phyloP scores from a whole-genome alignment of 352 stramenopile species.

The Detonula confervacea region DNA sequence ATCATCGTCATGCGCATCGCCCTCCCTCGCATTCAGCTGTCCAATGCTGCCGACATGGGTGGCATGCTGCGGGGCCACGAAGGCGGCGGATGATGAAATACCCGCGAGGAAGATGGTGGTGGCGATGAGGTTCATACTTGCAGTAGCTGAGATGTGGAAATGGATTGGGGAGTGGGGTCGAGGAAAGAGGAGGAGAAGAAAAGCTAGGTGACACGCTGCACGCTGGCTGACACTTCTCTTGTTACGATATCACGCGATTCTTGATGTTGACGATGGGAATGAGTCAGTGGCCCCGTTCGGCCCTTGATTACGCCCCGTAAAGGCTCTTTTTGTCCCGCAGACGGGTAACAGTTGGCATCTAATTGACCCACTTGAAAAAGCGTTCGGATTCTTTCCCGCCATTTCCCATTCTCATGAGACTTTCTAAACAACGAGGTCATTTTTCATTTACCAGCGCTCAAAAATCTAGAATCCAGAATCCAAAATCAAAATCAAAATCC shows the following conservation, averaged over 20 bases:
- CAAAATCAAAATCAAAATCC: neutral
- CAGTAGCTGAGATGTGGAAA: no score
- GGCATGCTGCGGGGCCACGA: neutral
- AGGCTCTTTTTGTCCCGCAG: no score
- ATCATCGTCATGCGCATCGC: slow-evolving; percentile 6
- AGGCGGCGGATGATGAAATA: slow-evolving; percentile 10
- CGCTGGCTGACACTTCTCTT: neutral
- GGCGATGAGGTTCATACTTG: slow-evolving; percentile 24
- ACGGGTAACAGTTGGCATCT: no score
- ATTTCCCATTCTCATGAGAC: neutral
- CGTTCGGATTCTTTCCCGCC: neutral
- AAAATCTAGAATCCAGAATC: no score
- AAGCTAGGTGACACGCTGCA: neutral
- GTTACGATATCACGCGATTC: no score
- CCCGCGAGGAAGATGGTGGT: slow-evolving; percentile 17
- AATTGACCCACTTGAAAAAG: neutral
- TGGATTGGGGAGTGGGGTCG: no score
- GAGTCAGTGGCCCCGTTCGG: slow-evolving; percentile 9
- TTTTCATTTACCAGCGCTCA: no score
- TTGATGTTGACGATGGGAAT: no score
- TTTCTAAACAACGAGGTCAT: no score
- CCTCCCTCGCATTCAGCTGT: slow-evolving; percentile 5
- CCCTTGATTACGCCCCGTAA: neutral
- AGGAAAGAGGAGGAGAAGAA: neutral
- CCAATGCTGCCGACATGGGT: neutral